A percentile compares a stretch with the other conserved stretches of the same genome.
These are phyloP conservation scores for Pythium aquatile DNA, from an alignment of 352 stramenopile species.

Conservation along the genomic window DNA sequence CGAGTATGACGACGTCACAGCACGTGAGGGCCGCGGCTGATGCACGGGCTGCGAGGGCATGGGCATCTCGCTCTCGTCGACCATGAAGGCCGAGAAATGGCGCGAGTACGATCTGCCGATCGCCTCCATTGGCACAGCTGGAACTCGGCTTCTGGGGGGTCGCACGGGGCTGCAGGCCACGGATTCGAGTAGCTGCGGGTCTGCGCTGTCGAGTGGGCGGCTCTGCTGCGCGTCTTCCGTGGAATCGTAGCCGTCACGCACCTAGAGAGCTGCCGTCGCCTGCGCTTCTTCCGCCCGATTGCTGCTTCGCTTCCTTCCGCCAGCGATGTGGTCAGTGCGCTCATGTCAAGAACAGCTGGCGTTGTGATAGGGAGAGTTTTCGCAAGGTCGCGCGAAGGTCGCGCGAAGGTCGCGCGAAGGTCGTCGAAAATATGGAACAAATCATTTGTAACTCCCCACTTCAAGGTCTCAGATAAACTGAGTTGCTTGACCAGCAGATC, in stretches of 20 bases:
- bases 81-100: conserved; percentile 32
- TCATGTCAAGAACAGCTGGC: conserved; percentile 6
- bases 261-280: background rate
- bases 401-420: conserved; percentile 15
- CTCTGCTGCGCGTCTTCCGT: background rate
- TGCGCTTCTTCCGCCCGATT: background rate
- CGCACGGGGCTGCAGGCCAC: background rate
- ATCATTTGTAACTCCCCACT: no score
- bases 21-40: conserved; percentile 13
- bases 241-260: background rate
- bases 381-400: conserved; percentile 15
- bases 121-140: conserved; percentile 21
- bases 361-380: conserved; percentile 1
- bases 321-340: conserved; percentile 28
- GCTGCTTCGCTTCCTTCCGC: conserved; percentile 13
- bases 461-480: no score
- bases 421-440: no score
- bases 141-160: conserved; percentile 2
- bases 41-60: conserved; percentile 30
- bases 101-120: conserved; percentile 26
- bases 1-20: conserved; percentile 2
- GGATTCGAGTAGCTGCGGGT: background rate
- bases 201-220: background rate
- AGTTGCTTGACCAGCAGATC: no score
- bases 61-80: conserved; percentile 25